phyloP scores from a whole-genome alignment of 257 asterid species.

The Anisodus tanguticus region DNA sequence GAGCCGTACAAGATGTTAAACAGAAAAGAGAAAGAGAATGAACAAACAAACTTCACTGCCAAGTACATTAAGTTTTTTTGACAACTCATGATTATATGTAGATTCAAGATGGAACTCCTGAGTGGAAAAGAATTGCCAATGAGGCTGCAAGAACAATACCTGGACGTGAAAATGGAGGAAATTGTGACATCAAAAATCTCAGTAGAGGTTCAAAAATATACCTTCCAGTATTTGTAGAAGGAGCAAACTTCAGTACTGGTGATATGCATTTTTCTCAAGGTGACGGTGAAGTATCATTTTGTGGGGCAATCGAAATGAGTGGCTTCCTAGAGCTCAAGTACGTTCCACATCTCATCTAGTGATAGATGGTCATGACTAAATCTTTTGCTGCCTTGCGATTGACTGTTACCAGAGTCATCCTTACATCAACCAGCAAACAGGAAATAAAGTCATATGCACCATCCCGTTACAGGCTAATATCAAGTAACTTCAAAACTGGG shows the following conservation, averaged over 20 bases:
- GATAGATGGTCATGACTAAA: background rate
- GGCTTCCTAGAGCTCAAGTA: slow-evolving; percentile 99
- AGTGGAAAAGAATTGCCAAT: slow-evolving; percentile 81
- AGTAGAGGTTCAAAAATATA: slow-evolving; percentile 92
- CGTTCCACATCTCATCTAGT: slow-evolving; percentile 30
- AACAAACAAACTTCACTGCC: slow-evolving; percentile 16
- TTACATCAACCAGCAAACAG: background rate
- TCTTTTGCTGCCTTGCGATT: background rate
- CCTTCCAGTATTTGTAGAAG: slow-evolving; percentile 95
- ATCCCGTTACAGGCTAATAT: background rate
- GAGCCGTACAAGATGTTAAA: background rate
- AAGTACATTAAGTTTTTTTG: background rate
- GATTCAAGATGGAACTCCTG: slow-evolving; percentile 77
- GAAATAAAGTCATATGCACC: background rate
- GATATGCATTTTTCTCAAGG: slow-evolving; percentile 99
- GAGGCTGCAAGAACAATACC: slow-evolving; percentile 97
- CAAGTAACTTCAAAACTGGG: background rate
- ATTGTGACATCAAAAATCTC: slow-evolving; percentile 91
- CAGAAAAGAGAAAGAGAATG: background rate
- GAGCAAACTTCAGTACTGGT: slow-evolving; percentile 97
- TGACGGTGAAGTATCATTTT: slow-evolving; percentile 92
- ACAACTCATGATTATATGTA: slow-evolving; percentile 36
- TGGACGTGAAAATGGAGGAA: slow-evolving; percentile 96
- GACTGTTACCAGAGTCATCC: background rate
- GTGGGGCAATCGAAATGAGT: slow-evolving; percentile 99